Percentiles rank a stretch among this genome's conserved stretches.
phyloP scores from a whole-genome alignment of 345 rosid genomes.

The Pugionium cornutum region DNA sequence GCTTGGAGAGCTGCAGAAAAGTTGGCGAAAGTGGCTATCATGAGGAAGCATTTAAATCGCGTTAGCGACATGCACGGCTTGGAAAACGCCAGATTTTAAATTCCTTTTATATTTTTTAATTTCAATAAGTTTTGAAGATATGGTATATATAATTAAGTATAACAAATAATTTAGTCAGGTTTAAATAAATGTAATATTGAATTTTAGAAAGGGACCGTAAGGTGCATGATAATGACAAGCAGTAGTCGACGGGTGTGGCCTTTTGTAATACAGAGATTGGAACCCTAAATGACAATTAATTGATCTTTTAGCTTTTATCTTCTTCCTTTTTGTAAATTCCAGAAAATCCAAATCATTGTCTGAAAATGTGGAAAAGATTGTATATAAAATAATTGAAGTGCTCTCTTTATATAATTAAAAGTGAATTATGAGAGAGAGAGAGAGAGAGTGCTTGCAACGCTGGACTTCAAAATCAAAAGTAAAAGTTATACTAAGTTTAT shows the following conservation, averaged over 20 bases:
- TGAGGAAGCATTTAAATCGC: constrained; percentile 88
- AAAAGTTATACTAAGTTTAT: constrained; percentile 2
- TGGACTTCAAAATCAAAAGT: constrained; percentile 30
- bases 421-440: constrained; percentile 23
- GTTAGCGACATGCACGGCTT: constrained; percentile 98
- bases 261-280: constrained; percentile 33
- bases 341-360: constrained; percentile 22
- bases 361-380: constrained; percentile 4
- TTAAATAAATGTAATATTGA: not conserved
- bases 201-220: constrained; percentile 26
- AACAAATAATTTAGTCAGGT: constrained; percentile 29
- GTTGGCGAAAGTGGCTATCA: constrained; percentile 89
- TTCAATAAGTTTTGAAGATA: constrained; percentile 23
- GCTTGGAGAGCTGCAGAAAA: constrained; percentile 93
- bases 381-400: constrained; percentile 10
- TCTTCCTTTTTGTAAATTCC: constrained; percentile 29
- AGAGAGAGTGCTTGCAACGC: constrained; percentile 33
- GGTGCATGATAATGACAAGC: constrained; percentile 39
- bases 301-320: constrained; percentile 35
- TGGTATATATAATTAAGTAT: constrained; percentile 23
- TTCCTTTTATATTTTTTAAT: constrained; percentile 28
- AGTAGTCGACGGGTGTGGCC: constrained; percentile 42
- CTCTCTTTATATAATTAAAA: not conserved
- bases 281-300: constrained; percentile 38
- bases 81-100: constrained; percentile 91